Base-by-base conservation (phyloP, 352 stramenopile genomes). In the Globisporangium recalcitrans region DNA sequence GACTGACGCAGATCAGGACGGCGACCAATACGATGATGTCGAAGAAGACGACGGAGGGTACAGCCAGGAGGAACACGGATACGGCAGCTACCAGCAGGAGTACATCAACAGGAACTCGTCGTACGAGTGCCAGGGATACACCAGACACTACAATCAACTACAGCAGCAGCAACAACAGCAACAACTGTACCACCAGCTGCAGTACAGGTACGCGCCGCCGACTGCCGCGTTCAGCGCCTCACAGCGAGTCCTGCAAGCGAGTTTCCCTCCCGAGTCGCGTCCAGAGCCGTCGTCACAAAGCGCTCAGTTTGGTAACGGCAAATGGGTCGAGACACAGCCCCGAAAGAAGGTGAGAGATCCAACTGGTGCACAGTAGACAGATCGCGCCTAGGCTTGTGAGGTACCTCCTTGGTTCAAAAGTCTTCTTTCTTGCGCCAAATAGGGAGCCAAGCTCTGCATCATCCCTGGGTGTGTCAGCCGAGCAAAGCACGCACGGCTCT, bases 381-480 rank as follows among this genome's bases (percentile, higher is more conserved):
- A n/a, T n/a, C n/a, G n/a, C n/a, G n/a, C n/a, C n/a, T n/a, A n/a
- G 21, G 14, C 14, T 46, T 6, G 38, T 13, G 10, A 46, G 7
- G 14, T 46, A 21, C 13, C 38, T 46, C 26, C 3, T 8, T 24
- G 47, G 8, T 22, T 34, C 47, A 16, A 38, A 38, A 3, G 9
- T 38, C 13, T 14, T n/a, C 1, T 29, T 32, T 24, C 19, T 32
- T 14, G 10, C 8, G 13, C 9, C n/a, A 13, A 77, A 53, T 75
- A 82, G 58, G 73, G 71, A n/a, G 78, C 74, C 65, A 80, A 84
- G 49, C 78, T 76, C 67, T 85, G 77, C 58, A 74, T 75, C 54
- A 60, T 83, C 11, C 68, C 79, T 14, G 77, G 74, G 60, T 85
- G 77, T 44, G 76, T 62, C 31, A 82, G 72, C 34, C 67, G 76